These are phyloP conservation scores for Plasmodium billcollinsi DNA, from an alignment of 169 alveolate species.

Conservation along the genomic window DNA sequence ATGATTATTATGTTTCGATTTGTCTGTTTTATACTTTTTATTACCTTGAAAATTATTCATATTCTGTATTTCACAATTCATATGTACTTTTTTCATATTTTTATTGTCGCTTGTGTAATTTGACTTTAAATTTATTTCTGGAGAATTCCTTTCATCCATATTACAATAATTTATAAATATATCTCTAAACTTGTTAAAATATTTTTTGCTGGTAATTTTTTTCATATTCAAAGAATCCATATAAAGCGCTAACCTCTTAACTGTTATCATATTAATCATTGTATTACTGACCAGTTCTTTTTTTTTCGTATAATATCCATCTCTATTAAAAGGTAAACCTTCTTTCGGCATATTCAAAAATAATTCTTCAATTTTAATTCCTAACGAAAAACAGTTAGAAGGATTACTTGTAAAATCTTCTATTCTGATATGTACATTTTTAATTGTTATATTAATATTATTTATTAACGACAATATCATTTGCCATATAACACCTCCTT, in stretches of 20 bases:
- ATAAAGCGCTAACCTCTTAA: conserved; percentile 64
- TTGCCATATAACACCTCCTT: conserved; percentile 79
- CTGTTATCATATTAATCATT: conserved; percentile 76
- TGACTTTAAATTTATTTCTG: no score
- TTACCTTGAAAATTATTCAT: not conserved
- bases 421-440: conserved; percentile 73
- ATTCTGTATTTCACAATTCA: not conserved
- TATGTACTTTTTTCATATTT: no score
- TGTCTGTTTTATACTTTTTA: conserved; percentile 14
- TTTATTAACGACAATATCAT: conserved; percentile 67
- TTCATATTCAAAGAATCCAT: conserved; percentile 72
- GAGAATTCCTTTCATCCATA: not conserved
- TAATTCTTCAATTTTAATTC: conserved; percentile 65
- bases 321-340: conserved; percentile 73
- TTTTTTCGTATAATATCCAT: conserved; percentile 74
- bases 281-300: conserved; percentile 68
- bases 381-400: conserved; percentile 64
- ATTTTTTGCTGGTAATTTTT: conserved; percentile 52
- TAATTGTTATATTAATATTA: conserved; percentile 66
- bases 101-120: no score
- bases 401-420: conserved; percentile 76
- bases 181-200: conserved; percentile 13
- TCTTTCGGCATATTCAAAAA: conserved; percentile 73
- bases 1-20: conserved; percentile 7
- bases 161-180: conserved; percentile 14